Conservation (phyloP, 768 basidiomycete species). For the Podaxis carcinomalis region DNA sequence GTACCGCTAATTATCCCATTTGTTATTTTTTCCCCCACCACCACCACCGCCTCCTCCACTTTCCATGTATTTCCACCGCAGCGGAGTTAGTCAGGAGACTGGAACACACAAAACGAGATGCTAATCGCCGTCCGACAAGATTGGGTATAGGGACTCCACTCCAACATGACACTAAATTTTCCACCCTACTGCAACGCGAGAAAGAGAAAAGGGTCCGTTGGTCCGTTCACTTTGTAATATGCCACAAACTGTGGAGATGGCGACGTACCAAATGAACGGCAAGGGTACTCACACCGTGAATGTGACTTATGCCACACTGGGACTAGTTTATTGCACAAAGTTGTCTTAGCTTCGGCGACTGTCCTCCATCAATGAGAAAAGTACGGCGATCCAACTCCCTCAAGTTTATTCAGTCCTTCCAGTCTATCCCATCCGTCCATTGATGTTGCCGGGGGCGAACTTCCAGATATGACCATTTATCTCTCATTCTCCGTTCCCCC, state of each 20-base stretch:
- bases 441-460: neutral
- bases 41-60: neutral
- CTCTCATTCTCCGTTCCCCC: neutral
- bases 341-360: neutral
- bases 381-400: neutral
- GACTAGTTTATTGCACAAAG: neutral
- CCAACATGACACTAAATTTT: neutral
- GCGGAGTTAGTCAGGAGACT: conserved; percentile 1
- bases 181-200: neutral
- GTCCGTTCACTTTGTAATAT: too few species aligned
- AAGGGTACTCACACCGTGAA: neutral
- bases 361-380: neutral
- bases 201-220: neutral
- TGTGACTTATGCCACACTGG: neutral
- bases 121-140: neutral
- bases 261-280: neutral
- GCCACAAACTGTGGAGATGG: neutral
- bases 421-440: neutral
- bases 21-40: neutral
- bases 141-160: neutral
- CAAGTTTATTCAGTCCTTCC: neutral
- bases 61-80: neutral
- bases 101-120: neutral
- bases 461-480: neutral
- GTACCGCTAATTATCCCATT: neutral